Base-by-base conservation (phyloP, 805 yeast genomes). In the Tetrapisispora nanseiensis region DNA sequence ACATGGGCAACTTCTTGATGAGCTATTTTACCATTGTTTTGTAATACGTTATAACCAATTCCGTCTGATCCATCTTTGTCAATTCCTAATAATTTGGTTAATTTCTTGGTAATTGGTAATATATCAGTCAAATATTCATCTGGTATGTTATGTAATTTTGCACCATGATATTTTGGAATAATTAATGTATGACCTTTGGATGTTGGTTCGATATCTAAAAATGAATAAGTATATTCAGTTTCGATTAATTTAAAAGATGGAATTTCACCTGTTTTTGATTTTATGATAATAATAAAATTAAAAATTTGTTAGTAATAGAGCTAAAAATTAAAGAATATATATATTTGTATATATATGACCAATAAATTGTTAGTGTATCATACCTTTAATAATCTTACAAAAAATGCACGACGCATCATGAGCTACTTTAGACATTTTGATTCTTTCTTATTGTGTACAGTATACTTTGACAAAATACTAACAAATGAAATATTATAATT, bases 1-100 rank as follows among this genome's bases (percentile, higher is more conserved):
- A 92, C 97, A 61, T 90, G 98, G 52, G 84, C 92, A 44, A 92
- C 97, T 43, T 74, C 82, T 68, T 90, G 98, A 60, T 92, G 97
- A 11, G 97, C 98, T 57, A 89, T 80, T 59, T 85, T 68, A 39
- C 97, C 97, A 54, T 90, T 92, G 71, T 90, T 92, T 65, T 89
- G 97, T 51, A 90, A 69, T 18, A 90, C 61, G 59, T 90, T 90
- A 72, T 90, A 90, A 16, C 86, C 86, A 5, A 72, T 71, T 4
- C 71, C 70, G 26, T 77, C 74, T 10, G 72, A 73, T 30, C 83
- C 76, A 46, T 80, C 82, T 36, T 68, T 66, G 49, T 76, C 82
- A 49, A 81, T 70, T 3, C 75, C 81, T 47, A 85, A 68, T 6
- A 83, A 82, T 50, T 76, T 73, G 46, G 92, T 87, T 50, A 92